Evolutionary conservation across 1,139 yeast genomes (phyloP), one percentile per base, ranked within the genome.

Genomic region (Magnusiomyces tetraspermus): DNA sequence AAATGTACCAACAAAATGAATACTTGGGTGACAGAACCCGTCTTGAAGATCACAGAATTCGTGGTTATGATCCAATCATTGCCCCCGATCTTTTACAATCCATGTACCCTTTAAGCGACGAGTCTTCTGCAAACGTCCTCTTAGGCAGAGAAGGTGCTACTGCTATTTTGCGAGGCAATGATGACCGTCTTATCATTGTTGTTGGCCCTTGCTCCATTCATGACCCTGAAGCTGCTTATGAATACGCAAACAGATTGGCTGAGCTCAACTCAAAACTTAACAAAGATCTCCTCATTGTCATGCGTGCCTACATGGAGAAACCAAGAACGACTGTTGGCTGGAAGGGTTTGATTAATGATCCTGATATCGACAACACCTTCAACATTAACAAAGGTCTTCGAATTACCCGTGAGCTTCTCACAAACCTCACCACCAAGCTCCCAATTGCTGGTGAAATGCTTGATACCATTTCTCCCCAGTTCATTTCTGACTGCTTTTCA

Each of bases 321-420:
- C 98, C 98, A 65, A 83, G 98, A 75, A 92, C 98, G 58, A 92
- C 97, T 33, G 97, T 92, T 53, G 98, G 98, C 59, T 92, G 98
- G 98, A 92, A 92, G 74, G 98, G 98, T 60, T 76, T 92, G 66
- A 89, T 92, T 68, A 92, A 92, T 69, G 98, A 92, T 70, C 98
- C 98, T 44, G 96, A 89, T 67, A 82, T 90, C 59, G 90, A 92
- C 73, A 85, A 87, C 64, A 77, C 96, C 50, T 92, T 85, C 79
- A 86, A 90, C 69, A 92, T 92, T 70, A 92, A 92, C 79, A 88
- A 90, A 72, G 98, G 98, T 63, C 76, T 92, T 63, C 80, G 89
- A 65, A 80, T 87, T 49, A 81, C 96, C 15, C 82, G 98, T 72
- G 81, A 85, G 66, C 78, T 92, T 67, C 92, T 86, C 71, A 82